Evolutionary conservation across 352 stramenopile genomes (phyloP), one percentile per base, ranked within the genome.

Genomic region (Phytophthora lateralis): DNA sequence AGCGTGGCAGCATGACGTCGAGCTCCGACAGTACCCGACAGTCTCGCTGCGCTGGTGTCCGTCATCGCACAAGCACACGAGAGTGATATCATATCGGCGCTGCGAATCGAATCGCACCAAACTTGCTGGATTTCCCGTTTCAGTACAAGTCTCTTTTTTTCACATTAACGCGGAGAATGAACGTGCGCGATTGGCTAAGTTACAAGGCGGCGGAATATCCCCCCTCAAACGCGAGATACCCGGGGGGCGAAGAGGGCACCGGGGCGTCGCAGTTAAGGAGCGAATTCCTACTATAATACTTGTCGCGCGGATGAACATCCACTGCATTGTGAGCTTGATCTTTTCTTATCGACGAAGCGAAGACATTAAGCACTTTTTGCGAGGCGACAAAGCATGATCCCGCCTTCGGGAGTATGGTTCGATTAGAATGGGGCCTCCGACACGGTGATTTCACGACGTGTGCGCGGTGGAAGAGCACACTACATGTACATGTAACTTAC

Each of bases 71-170:
- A 30, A 0, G 5, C n/a, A 5, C 27, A 39, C 29, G 26, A 39
- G 9, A n/a, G 10, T 53, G 46, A 53, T 30, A 27, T 41, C 17
- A 29, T 21, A 42, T 53, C 26, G 14, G 46, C 4, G 32, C 32
- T 38, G 32, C 10, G 32, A 38, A n/a, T n/a, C 32, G 14, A 12
- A 38, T 2, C 32, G 32, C 4, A 6, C 26, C 3, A 30, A 30
- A 30, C 4, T 6, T 30, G 26, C 26, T 30, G 26, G 4, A 30
- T 24, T 24, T 24, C 21, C 21, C 21, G 21, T 1, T 24, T 24
- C 21, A 24, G 21, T 24, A 24, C 21, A 24, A 3, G 1, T 24
- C 1, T 24, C 30, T 2, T 35, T 35, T n/a, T 12, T 35, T 35
- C 30, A 35, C 30, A 7, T 12, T 35, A 35, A 35, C 30, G 30